Base-by-base conservation (phyloP, 2,329 filamentous ascomycete species). In the Byssoonygena ceratinophila region DNA sequence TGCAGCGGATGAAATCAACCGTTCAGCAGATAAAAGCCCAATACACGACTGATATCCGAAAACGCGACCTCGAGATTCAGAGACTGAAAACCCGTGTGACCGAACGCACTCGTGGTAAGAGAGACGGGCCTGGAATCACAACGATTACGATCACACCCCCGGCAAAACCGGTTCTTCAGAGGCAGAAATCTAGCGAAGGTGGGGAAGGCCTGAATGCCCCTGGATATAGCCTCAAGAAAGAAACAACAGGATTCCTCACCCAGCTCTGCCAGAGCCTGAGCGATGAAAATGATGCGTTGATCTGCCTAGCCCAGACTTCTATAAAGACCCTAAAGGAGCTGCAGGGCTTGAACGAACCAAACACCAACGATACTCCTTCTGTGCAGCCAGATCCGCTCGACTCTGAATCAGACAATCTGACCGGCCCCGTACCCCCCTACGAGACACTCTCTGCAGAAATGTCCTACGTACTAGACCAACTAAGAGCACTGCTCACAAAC, bases 181-280 rank as follows among this genome's bases (percentile, higher is more conserved):
- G 27, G 20, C 46, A 36, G 2, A 63, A 57, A 44, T 59, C 59
- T 20, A 57, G 47, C 39, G 64, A 61, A 22, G 67, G 63, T 7
- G 67, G 65, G 6, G 66, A 69, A 7, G 71, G 75, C 41, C 59
- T 79, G 9, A 76, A 69, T 64, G 79, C 71, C 66, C 79, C 69
- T 55, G 76, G 68, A 51, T 83, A 91, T 67, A 85, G 81, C 60
- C 71, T 97, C 55, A 83, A 83, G 61, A 81, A 84, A 65, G 92
- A 97, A 70, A 94, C 91, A 4, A 95, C 91, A 45, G 83, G 89
- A 46, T 96, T 96, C 64, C 73, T 98, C 53, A 92, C 90, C 0
- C 83, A 86, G 62, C 72, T 95, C 54, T 90, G 87, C 27, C 85
- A 86, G 64, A 82, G 81, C 36, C 72, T 97, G 54, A 92, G 88